Base-by-base conservation (phyloP, 2,329 filamentous ascomycete species). In the Ophiocordyceps camponoti-saundersi region DNA sequence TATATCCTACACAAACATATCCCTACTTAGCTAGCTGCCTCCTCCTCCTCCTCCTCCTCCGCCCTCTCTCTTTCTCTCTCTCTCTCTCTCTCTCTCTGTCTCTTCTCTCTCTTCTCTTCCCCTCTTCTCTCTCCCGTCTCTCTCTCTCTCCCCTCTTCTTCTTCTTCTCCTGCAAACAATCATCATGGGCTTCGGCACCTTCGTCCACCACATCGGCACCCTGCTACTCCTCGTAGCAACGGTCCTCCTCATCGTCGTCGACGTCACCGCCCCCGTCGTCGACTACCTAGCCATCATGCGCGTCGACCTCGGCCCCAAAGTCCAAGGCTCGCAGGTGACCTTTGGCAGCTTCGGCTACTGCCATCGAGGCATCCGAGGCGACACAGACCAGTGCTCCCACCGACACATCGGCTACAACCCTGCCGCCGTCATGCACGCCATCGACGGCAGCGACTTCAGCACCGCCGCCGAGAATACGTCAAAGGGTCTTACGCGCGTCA, bases 271-370 rank as follows among this genome's bases (percentile, higher is more conserved):
- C 0, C 78, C 78, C 10, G 72, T 80, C 42, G 68, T 78, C 53
- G 65, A 75, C 53, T 53, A 70, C 52, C 65, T 80, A 42, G 63
- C 68, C 42, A 61, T 82, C 36, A 58, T 81, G 48, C 70, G 67
- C 48, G 68, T 81, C 49, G 61, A 66, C 45, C 61, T 79, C 20
- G 59, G 59, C 42, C 63, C 66, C 51, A 53, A 57, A 23, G 60
- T 57, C 11, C 49, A 53, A 21, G 57, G 52, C 5, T 56, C 61
- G 23, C 55, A 66, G 12, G 59, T 79, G 32, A 66, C 63, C 3
- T 79, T 77, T 59, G 78, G 78, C 42, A 75, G 73, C 0, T 80
- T 79, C 61, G 78, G 78, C 8, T 75, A 71, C 57, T 82, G 78
- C 56, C 53, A 63, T 30, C 50, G 56, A 21, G 55, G 56, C 41